Base-by-base conservation (phyloP, 192 early-diverging fungal genomes). In the Rhizoclosmatium sp. region DNA sequence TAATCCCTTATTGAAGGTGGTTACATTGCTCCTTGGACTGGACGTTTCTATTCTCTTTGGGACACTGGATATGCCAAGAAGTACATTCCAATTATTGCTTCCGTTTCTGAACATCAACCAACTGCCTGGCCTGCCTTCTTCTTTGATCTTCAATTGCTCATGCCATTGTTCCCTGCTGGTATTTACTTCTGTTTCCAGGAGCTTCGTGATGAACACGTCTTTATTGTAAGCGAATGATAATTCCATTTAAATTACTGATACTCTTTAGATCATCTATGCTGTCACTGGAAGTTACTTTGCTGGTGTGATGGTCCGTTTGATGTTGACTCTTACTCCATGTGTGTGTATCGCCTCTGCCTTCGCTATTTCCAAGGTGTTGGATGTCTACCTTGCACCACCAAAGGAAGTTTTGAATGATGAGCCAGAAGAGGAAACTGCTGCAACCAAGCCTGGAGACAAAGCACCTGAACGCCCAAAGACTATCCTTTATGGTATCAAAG, bases 21-120 rank as follows among this genome's bases (percentile, higher is more conserved):
- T 9, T 91, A 93, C 44, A 94, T 99, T 88, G 96, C 97, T 16
- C 98, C 98, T 19, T 99, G 93, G 91, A 99, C 97, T 12, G 98
- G 98, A 2, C 94, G 98, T 39, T 99, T 98, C 86, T 99, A 99
- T 86, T 99, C 98, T 31, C 92, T 99, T 31, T 99, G 95, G 92
- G 98, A 99, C 85, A 99, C 98, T 7, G 95, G 95, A n/a, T 99
- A 99, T 78, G 98, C 98, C 67, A 99, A 99, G 87, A 96, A 94
- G 67, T 92, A 99, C 80, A 99, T 99, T 84, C 98, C 98, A 0
- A 99, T 99, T 78, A 99, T 99, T 82, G 98, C 98, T 0, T 99
- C 98, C 23, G 98, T 99, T 46, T 99, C 98, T 4, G 98, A 99
- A 85, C 98, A 99, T 86, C 98, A 99, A 83, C 98, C 98, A 31